Conservation (phyloP, 2,329 filamentous ascomycete species). For the Pseudogymnoascus sp. region DNA sequence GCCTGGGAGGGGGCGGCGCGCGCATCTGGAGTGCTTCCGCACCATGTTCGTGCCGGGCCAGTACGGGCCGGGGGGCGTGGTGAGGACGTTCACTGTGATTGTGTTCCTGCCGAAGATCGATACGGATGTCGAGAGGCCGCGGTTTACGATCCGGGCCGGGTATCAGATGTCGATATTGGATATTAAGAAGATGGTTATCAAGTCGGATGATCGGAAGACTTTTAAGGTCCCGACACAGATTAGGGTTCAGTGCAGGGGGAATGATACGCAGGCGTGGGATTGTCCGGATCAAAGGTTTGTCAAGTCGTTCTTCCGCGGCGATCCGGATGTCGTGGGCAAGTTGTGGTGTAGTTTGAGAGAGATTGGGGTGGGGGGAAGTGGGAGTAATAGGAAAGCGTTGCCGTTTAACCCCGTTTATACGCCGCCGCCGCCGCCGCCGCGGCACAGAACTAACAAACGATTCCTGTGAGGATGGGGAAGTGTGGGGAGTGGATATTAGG, state of each 20-base stretch:
- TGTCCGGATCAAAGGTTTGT: background rate
- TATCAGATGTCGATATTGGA: background rate
- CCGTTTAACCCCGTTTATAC: background rate
- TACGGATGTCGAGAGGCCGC: too few relatives aligned
- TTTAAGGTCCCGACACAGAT: background rate
- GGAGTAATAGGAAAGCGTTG: background rate
- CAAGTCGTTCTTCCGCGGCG: background rate
- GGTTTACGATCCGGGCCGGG: too few relatives aligned
- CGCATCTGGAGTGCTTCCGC: background rate
- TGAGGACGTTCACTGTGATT: background rate
- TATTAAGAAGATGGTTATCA: background rate
- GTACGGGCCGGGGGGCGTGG: background rate
- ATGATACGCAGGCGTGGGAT: background rate
- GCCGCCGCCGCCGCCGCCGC: background rate
- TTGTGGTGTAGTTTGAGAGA: background rate
- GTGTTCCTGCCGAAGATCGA: too few relatives aligned
- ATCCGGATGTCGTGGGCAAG: background rate
- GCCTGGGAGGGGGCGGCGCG: background rate
- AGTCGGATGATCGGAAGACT: background rate
- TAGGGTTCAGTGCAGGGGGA: background rate
- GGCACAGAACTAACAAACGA: background rate
- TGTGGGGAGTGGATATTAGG: background rate
- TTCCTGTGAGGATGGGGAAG: background rate
- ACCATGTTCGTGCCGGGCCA: background rate
- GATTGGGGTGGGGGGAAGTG: background rate